Evolutionary conservation across 2,329 filamentous ascomycete genomes (phyloP), one percentile per base, ranked within the genome.

Genomic region (Furcasterigmium sp.): DNA sequence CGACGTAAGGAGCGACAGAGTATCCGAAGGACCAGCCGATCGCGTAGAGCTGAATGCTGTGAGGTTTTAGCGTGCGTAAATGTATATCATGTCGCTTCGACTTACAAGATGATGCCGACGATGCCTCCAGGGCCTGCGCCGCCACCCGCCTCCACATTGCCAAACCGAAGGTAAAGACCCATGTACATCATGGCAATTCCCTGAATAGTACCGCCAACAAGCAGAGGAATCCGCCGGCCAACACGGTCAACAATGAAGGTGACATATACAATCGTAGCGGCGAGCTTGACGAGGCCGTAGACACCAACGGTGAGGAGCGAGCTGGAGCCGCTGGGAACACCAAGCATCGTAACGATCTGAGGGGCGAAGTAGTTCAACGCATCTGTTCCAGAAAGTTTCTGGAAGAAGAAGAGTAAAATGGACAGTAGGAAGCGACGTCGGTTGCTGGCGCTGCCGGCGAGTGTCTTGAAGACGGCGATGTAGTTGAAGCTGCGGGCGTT

Each of bases 301-400:
- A 57, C 50, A 4, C 64, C 64, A 3, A 63, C 66, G 0, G 63
- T 63, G n/a, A 69, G 50, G 1, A 69, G 52, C 5, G 56, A 50
- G 13, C 48, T 49, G 14, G 58, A 61, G 3, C 56, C 56, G 3
- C 51, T 46, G 3, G 48, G 49, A 1, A 64, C 67, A 26, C 65
- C 64, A 18, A 68, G 64, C 54, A 66, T 57, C 7, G 53, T 53
- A 36, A 68, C 68, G 11, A 68, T 66, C 40, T 64, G 56, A 2
- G 63, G 62, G 0, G 63, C 60, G 29, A 62, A 68, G 46, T 68
- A 68, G 51, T 67, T 68, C 15, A 69, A 41, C 6, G 56, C 56
- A 47, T 67, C 62, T 2, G 62, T 68, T 1, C 65, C 64, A 3
- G 63, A 68, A 19, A 67, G 60, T 28, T 69, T 68, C 49, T 68